Base-by-base conservation (phyloP, 2,329 filamentous ascomycete species). In the Ceratocystis harringtonii region DNA sequence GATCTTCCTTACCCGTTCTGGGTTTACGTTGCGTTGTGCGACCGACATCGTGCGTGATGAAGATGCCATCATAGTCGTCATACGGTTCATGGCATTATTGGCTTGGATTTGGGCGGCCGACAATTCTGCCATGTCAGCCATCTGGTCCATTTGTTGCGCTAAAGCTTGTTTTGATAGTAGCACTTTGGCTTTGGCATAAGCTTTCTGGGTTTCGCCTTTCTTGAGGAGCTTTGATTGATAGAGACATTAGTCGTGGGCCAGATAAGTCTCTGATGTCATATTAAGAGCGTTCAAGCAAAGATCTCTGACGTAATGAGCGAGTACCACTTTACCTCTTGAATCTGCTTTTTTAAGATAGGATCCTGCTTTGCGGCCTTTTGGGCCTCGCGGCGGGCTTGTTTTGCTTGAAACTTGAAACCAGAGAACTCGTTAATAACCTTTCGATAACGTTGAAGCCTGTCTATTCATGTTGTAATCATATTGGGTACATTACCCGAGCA, bases 71-170 rank as follows among this genome's bases (percentile, higher is more conserved):
- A 84, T 84, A 71, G 80, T 74, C 66, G 82, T 84, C 82, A 84
- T 84, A 69, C 81, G 80, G 75, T 84, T 84, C 81, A 84, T 84
- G 66, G 81, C 76, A 69, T 84, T 84, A 75, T 84, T 84, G 72
- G 82, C 81, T 75, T 84, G 81, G 73, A 85, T 84, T 76, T 84
- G 82, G 2, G 81, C 79, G 60, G 80, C 79, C 32, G 78, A 81
- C 32, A 84, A 76, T 73, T 84, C 82, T 30, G 82, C 81, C 81
- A 84, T 83, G 74, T 85, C 82, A 73, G 82, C 82, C 72, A 83
- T 82, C 74, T 82, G 80, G 73, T 84, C 82, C 80, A 84, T 84
- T 75, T 84, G 82, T 71, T 81, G 78, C 10, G 82, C 82, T 66
- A 84, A 79, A 1, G 82, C 81, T 75, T 84, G 81, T 73, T 84